Evolutionary conservation across 164 flowering plant genomes (phyloP), one percentile per base, ranked within the genome.

Genomic region (Liriodendron chinense): DNA sequence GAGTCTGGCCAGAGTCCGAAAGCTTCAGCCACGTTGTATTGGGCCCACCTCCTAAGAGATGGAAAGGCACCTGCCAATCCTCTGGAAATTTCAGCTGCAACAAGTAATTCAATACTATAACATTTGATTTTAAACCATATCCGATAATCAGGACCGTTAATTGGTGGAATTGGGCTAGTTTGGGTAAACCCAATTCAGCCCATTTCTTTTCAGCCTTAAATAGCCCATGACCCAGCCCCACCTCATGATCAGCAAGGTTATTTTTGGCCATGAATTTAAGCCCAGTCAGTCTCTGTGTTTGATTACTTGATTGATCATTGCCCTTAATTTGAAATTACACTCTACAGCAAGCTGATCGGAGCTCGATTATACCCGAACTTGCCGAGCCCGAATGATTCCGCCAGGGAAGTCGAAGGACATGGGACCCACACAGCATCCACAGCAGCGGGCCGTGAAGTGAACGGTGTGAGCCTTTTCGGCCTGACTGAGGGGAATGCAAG

Each of bases 341-440:
- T 22, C 49, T 50, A 63, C 79, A 85, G 90, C 22, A 87, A 87
- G 78, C 65, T 85, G 22, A 86, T 87, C 1, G 92, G 92, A 71
- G 92, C 88, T 3, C 72, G 74, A 48, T 74, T n/a, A 16, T 74
- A 74, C 65, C 7, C 26, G 13, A 25, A 64, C 14, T 8, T 8
- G 4, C 48, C 22, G 20, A 43, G 56, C 18, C 43, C 57, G 20
- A 13, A n/a, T 24, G 34, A 67, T 25, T 24, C 75, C 5, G 23
- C 76, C 20, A 50, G 43, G 76, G 94, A 89, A 70, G 16, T 75
- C 0, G 74, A 79, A 3, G 98, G 98, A 12, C 98, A 94, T 63
- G 98, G 98, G 13, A 87, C 93, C 1, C 97, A 94, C 83, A 93
- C 97, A 14, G 75, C 98, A 20, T 94, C 98, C 9, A 94, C 94